These are phyloP conservation scores for Pugionium cornutum DNA, from an alignment of 345 rosid species.

Conservation along the genomic window DNA sequence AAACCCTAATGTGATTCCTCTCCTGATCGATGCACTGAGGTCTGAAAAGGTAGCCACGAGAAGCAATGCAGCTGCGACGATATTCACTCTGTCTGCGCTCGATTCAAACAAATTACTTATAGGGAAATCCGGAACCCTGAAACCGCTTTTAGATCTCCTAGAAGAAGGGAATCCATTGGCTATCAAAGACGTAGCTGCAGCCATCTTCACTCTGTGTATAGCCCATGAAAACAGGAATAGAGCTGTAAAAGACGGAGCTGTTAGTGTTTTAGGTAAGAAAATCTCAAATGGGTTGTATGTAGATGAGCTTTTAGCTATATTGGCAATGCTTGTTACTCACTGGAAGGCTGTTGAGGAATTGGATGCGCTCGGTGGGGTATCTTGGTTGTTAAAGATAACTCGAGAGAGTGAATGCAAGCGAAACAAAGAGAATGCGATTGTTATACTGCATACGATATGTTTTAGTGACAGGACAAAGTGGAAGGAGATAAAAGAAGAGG, in stretches of 20 bases:
- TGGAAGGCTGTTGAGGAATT: conserved; percentile 76
- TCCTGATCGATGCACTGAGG: conserved; percentile 70
- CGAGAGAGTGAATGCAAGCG: conserved; percentile 77
- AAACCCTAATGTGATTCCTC: conserved; percentile 70
- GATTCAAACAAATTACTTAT: conserved; percentile 81
- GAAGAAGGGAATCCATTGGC: conserved; percentile 80
- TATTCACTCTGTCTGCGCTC: conserved; percentile 84
- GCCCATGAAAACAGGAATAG: conserved; percentile 77
- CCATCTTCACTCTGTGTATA: conserved; percentile 77
- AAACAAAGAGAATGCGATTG: conserved; percentile 85
- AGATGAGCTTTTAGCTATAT: conserved; percentile 79
- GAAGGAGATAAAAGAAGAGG: conserved; percentile 82
- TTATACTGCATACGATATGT: conserved; percentile 71
- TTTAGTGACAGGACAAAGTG: conserved; percentile 71
- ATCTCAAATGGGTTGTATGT: conserved; percentile 63
- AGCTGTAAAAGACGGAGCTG: conserved; percentile 85
- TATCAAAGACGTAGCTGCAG: conserved; percentile 91
- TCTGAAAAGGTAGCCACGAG: conserved; percentile 67
- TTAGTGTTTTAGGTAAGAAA: conserved; percentile 65
- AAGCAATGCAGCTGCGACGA: conserved; percentile 91
- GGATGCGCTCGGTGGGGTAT: conserved; percentile 65
- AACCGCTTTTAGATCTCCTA: conserved; percentile 71
- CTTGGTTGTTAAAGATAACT: conserved; percentile 67
- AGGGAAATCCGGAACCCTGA: conserved; percentile 73
- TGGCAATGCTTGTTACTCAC: conserved; percentile 79